phyloP scores from a whole-genome alignment of 164 flowering plant genomes.

The Vitis riparia region DNA sequence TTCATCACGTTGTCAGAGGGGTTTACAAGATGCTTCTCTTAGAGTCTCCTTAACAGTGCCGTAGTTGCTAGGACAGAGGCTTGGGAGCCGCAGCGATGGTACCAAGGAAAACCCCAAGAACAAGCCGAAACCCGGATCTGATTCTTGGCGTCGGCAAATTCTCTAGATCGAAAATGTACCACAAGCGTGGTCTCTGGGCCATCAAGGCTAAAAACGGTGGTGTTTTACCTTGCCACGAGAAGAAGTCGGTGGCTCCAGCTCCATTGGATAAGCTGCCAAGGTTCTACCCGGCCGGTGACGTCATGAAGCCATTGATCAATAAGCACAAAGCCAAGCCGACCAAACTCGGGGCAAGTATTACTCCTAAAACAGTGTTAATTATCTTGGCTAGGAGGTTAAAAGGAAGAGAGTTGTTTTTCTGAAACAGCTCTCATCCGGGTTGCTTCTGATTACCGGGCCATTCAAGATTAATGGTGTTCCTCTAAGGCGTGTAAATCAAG shows the following conservation, averaged over 20 bases:
- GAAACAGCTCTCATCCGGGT: slow-evolving; percentile 72
- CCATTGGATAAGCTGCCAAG: no score
- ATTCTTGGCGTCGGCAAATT: no score
- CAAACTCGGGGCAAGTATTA: slow-evolving; percentile 56
- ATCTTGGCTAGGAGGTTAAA: slow-evolving; percentile 69
- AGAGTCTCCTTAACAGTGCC: not conserved
- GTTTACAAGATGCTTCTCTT: no score
- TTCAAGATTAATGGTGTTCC: slow-evolving; percentile 42
- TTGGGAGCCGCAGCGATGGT: slow-evolving; percentile 39
- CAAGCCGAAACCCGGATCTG: no score
- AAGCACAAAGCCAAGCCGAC: slow-evolving; percentile 30
- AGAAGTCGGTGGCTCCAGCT: no score
- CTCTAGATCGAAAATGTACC: no score
- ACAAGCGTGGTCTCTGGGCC: no score
- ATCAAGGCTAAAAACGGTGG: no score
- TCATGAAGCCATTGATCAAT: no score
- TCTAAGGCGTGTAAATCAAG: slow-evolving; percentile 76
- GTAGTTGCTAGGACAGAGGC: slow-evolving; percentile 1
- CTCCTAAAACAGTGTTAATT: slow-evolving; percentile 54
- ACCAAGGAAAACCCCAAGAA: slow-evolving; percentile 25
- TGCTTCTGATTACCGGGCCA: slow-evolving; percentile 79
- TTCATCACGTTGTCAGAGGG: not conserved
- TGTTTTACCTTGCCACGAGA: no score
- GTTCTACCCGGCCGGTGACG: no score
- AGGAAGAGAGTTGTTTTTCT: slow-evolving; percentile 85